Evolutionary conservation across 768 basidiomycete genomes (phyloP), one percentile per base, ranked within the genome.

Genomic region (Rhodocollybia butyracea): DNA sequence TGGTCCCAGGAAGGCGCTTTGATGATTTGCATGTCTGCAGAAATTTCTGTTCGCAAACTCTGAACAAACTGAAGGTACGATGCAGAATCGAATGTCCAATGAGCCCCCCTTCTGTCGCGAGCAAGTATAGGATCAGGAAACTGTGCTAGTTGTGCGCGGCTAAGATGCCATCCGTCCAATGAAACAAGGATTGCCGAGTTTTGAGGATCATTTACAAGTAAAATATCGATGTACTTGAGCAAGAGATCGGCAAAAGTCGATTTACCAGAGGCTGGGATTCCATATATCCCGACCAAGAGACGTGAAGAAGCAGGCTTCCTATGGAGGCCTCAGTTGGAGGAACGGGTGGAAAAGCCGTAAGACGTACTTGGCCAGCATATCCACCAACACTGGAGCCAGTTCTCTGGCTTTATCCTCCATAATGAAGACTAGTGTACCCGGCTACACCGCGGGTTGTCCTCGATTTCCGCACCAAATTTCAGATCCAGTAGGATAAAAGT

Each of bases 121-220:
- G 94, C 93, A 38, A 85, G 78, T 51, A 79, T 75, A 0, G 94
- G 87, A 66, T 97, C 85, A 13, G 84, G 82, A 65, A 94, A 80
- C 21, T 72, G 64, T 63, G 91, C 91, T 26, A 98, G 81, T 59
- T 90, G 84, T 3, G 83, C 80, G 22, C 92, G 83, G 17, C 89
- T 81, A 57, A 89, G 77, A 67, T 98, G 95, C 93, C 94, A 98
- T 11, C 96, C 95, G 65, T 98, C 95, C 36, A 94, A 75, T 6
- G 89, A 83, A 10, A 97, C 81, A 40, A 92, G 79, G 30, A 89
- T 75, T 31, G 53, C 59, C 48, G 17, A 31, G 32, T 51, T 40
- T 22, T 36, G 48, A 34, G 46, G 51, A 32, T 46, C 51, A 21
- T 55, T 42, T 32, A 38, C 31, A 50, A 79, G 70, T 22, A 80